These are phyloP conservation scores for Tricholoma terreum DNA, from an alignment of 768 basidiomycete species.

Conservation along the genomic window DNA sequence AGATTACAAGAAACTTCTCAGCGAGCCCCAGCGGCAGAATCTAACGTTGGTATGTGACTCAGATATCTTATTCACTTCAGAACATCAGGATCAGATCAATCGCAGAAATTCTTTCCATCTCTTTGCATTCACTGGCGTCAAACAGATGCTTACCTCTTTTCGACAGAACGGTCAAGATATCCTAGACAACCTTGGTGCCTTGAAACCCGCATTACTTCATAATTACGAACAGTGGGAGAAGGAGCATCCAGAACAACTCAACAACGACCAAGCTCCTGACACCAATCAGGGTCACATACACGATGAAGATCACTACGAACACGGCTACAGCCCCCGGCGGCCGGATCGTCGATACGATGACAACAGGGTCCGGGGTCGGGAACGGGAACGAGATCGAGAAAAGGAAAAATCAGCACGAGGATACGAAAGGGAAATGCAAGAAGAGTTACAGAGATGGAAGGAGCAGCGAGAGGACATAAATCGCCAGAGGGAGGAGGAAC, in stretches of 20 bases:
- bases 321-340: conserved; percentile 27
- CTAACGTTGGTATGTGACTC: conserved; percentile 59
- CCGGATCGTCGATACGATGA: neutral
- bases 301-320: conserved; percentile 13
- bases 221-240: conserved; percentile 61
- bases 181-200: conserved; percentile 57
- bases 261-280: conserved; percentile 25
- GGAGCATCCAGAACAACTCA: conserved; percentile 37
- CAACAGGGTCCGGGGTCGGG: neutral
- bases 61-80: neutral
- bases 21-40: conserved; percentile 57
- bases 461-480: conserved; percentile 31
- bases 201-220: conserved; percentile 63
- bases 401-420: conserved; percentile 20
- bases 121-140: neutral
- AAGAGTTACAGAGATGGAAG: conserved; percentile 37
- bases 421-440: conserved; percentile 23
- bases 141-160: conserved; percentile 10
- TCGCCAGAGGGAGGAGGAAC: conserved; percentile 29
- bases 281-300: conserved; percentile 13
- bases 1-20: conserved; percentile 59
- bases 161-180: conserved; percentile 50
- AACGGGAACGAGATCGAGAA: conserved; percentile 12
- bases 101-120: conserved; percentile 5
- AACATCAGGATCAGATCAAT: neutral